Evolutionary conservation across 768 basidiomycete genomes (phyloP), one percentile per base, ranked within the genome.

Genomic region (Lactarius evosmus): DNA sequence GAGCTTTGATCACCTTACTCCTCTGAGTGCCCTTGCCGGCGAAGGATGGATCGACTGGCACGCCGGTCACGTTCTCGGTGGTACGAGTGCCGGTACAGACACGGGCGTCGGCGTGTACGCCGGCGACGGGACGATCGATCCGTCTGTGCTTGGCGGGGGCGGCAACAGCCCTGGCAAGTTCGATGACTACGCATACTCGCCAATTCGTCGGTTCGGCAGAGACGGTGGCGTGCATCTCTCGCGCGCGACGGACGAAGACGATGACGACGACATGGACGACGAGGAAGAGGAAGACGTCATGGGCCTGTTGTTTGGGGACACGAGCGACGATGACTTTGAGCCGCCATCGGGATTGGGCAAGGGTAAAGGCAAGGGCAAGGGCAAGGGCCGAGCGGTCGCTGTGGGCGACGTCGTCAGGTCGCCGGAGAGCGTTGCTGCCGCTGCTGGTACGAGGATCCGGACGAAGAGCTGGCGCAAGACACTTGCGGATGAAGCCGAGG

Each of bases 71-170:
- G 49, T 60, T 14, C 2, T 51, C 19, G 12, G 58, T 29, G 27
- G 19, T 8, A 29, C 27, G 51, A 29, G 25, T 4, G 22, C 34
- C 25, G 38, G 38, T 50, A 36, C 33, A 11, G 29, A 25, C 25
- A 34, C 44, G 22, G 41, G 9, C 6, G 16, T 19, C n/a, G 27
- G 36, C 6, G 64, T 65, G 33, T 53, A 61, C 16, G 40, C 34
- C 8, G 67, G 67, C 1, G 49, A 66, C 7, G 63, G 66, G 12
- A 68, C 67, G 40, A 68, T 68, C 25, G 64, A 62, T 40, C 67
- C 67, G 1, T 61, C 67, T 4, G 34, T 68, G 2, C 67, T 68
- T 7, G 58, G 60, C 25, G 52, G 63, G 0, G 36, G 36, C 58
- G 49, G 33, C 30, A 41, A 14, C n/a, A 54, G 56, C 33, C 61